Conservation (phyloP, 441 rosid genomes). For the Gossypium lobatum region DNA sequence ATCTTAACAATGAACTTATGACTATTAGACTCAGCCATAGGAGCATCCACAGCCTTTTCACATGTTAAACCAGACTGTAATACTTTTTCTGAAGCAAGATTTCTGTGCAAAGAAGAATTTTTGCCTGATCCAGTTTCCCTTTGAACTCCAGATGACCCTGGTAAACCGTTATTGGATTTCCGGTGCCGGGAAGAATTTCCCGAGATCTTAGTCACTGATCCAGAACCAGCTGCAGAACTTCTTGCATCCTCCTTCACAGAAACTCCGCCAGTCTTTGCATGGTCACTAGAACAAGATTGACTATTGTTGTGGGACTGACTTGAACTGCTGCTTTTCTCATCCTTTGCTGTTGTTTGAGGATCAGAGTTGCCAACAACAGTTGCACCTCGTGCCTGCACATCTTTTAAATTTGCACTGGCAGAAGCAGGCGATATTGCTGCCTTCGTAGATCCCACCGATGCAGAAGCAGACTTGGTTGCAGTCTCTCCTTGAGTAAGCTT, state of each 20-base stretch:
- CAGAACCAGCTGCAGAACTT: conserved; percentile 52
- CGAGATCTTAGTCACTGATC: conserved; percentile 29
- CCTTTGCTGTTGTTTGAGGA: conserved; percentile 35
- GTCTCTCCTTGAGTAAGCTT: conserved; percentile 51
- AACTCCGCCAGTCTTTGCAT: conserved; percentile 43
- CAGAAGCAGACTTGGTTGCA: conserved; percentile 38
- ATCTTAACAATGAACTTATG: conserved; percentile 72
- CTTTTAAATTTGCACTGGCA: conserved; percentile 34
- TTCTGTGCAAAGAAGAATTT: conserved; percentile 41
- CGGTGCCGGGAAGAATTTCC: conserved; percentile 46
- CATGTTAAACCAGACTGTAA: conserved; percentile 40
- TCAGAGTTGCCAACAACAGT: conserved; percentile 35
- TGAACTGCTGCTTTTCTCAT: conserved; percentile 70
- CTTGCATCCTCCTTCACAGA: conserved; percentile 54
- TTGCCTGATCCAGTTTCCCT: conserved; percentile 42
- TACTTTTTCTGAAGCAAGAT: conserved; percentile 46
- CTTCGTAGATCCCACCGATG: conserved; percentile 47
- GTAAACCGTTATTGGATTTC: conserved; percentile 48
- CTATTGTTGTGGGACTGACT: conserved; percentile 74
- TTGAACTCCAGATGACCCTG: conserved; percentile 32
- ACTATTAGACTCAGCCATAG: conserved; percentile 46
- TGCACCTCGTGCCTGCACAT: conserved; percentile 35
- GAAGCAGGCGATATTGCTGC: conserved; percentile 39
- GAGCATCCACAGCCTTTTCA: conserved; percentile 50
- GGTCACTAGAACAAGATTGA: conserved; percentile 64